Conservation (phyloP, 352 stramenopile genomes). For the Phytophthora litchii region DNA sequence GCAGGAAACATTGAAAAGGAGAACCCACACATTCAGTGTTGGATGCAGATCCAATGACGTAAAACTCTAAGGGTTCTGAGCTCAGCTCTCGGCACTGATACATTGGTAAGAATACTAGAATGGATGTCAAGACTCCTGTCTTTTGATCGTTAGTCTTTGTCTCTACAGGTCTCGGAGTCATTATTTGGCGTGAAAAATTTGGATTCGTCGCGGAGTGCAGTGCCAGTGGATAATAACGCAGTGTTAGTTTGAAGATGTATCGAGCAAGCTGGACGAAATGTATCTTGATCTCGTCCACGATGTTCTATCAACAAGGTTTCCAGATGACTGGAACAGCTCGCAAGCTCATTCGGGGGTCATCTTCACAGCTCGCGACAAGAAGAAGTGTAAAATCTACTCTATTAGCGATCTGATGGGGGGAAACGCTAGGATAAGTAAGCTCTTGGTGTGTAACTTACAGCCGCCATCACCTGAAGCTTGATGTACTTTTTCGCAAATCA, state of each 20-base stretch:
- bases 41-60: constrained; percentile 36
- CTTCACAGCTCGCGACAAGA: constrained; percentile 1
- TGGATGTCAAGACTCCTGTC: too few relatives aligned
- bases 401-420: constrained; percentile 1
- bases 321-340: not conserved
- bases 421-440: too few relatives aligned
- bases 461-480: constrained; percentile 2
- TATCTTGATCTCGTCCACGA: constrained; percentile 6
- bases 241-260: too few relatives aligned
- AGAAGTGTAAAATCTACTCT: constrained; percentile 6
- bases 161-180: constrained; percentile 12
- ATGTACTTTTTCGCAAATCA: constrained; percentile 9
- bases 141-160: not conserved
- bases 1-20: too few relatives aligned
- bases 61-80: constrained; percentile 27
- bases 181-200: not conserved
- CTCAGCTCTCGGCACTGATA: not conserved
- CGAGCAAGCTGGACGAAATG: constrained; percentile 8
- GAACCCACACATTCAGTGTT: too few relatives aligned
- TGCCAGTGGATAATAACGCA: constrained; percentile 6
- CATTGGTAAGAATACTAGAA: not conserved
- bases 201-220: not conserved
- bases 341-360: not conserved
- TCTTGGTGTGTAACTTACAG: constrained; percentile 4
- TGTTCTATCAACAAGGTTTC: not conserved